phyloP scores from a whole-genome alignment of 108 stramenopile species.

The Nitzschia inconspicua region DNA sequence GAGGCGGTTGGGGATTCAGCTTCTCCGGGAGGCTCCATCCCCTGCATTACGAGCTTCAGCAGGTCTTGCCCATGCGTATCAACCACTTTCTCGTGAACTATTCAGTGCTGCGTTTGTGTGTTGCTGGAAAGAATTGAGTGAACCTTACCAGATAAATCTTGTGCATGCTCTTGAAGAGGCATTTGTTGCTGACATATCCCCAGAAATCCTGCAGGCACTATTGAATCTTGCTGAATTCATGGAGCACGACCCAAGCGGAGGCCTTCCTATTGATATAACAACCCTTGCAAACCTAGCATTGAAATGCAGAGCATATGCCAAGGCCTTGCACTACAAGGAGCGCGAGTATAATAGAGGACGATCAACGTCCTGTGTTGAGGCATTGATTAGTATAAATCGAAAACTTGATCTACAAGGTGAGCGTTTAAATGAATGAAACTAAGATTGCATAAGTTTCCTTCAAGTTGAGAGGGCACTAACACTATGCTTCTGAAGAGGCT shows the following conservation, averaged over 20 bases:
- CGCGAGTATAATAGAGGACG: conserved; percentile 74
- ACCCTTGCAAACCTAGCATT: conserved; percentile 88
- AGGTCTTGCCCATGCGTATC: conserved; percentile 90
- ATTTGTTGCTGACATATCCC: conserved; percentile 83
- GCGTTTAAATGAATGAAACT: background rate
- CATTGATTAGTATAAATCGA: conserved; percentile 95
- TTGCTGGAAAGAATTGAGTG: conserved; percentile 89
- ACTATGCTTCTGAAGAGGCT: conserved; percentile 59
- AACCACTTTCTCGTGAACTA: conserved; percentile 91
- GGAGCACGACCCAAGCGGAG: conserved; percentile 89
- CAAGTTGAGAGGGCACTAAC: background rate
- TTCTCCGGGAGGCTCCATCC: conserved; percentile 94
- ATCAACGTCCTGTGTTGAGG: conserved; percentile 76
- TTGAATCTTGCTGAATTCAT: conserved; percentile 98
- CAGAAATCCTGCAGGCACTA: conserved; percentile 91
- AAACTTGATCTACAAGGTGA: conserved; percentile 88
- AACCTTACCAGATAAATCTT: conserved; percentile 68
- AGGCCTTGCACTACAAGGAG: conserved; percentile 95
- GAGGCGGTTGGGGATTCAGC: conserved; percentile 85
- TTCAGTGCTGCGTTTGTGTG: conserved; percentile 97
- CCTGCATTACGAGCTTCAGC: conserved; percentile 91
- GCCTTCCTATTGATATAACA: conserved; percentile 92
- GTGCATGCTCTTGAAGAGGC: conserved; percentile 86
- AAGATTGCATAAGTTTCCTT: background rate
- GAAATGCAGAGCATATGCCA: conserved; percentile 96